These are phyloP conservation scores for Alternaria sp. DNA, from an alignment of 2,329 filamentous ascomycete species.

Conservation along the genomic window DNA sequence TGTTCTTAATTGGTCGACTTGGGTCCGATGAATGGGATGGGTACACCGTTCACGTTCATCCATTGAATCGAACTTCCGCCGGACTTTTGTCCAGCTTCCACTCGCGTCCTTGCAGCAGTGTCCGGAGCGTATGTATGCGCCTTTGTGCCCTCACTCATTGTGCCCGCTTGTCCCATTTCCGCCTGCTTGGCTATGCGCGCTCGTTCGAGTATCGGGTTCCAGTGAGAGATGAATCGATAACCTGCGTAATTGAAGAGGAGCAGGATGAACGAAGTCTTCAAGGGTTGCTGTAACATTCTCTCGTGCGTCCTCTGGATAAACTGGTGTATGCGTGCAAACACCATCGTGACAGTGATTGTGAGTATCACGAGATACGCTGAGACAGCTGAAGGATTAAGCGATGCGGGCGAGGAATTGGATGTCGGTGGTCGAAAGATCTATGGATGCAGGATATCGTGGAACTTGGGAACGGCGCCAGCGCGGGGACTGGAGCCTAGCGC, in stretches of 20 bases:
- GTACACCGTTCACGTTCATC: slow-evolving; percentile 36
- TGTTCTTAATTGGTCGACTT: background rate
- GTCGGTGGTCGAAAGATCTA: slow-evolving; percentile 1
- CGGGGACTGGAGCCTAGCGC: slow-evolving; percentile 19
- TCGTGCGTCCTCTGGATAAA: slow-evolving; percentile 3
- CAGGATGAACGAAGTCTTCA: slow-evolving; percentile 24
- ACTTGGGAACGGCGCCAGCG: slow-evolving; percentile 20
- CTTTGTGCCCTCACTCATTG: slow-evolving; percentile 15
- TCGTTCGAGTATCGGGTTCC: slow-evolving; percentile 27
- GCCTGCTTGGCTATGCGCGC: background rate
- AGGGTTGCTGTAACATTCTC: slow-evolving; percentile 7
- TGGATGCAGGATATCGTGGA: background rate
- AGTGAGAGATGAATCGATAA: slow-evolving; percentile 37
- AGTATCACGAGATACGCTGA: background rate
- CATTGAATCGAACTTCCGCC: slow-evolving; percentile 26
- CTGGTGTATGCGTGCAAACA: slow-evolving; percentile 18
- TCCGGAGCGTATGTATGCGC: slow-evolving; percentile 6
- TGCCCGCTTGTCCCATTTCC: slow-evolving; percentile 25
- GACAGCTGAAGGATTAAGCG: slow-evolving; percentile 4
- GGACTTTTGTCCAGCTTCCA: slow-evolving; percentile 4
- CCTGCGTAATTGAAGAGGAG: slow-evolving; percentile 32
- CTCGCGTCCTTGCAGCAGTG: slow-evolving; percentile 1
- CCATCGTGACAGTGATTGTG: slow-evolving; percentile 13
- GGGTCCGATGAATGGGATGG: slow-evolving; percentile 25
- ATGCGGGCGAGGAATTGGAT: background rate